Base-by-base conservation (phyloP, 305 asterid genomes). In the Fraxinus ornus region DNA sequence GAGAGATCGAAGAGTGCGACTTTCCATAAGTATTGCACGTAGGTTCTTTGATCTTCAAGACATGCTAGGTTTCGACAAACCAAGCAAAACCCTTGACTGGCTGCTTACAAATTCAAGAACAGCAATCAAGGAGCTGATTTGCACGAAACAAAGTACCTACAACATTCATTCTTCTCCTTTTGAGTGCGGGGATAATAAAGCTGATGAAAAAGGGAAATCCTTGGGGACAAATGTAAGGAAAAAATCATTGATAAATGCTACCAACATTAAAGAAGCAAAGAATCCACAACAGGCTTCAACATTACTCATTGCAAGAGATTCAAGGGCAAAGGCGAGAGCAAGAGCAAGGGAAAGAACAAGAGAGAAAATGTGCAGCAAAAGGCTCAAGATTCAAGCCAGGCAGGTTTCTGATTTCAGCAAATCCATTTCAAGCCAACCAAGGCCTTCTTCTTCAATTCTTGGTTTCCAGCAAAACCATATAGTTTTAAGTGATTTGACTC, bases 21-120 rank as follows among this genome's bases (percentile, higher is more conserved):
- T 94, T 17, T 94, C 97, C n/a, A 92, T 93, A 12, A 93, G 87
- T 85, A 88, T 93, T 81, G 97, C 97, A 0, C 83, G 93, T 1
- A 90, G 88, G 90, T 94, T 94, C 89, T 94, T 94, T 77, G 97
- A 93, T 76, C 95, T 94, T 60, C 98, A 94, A 87, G 97, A 93
- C 74, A 85, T 87, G 82, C 87, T 94, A 62, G 97, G 96, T 72
- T 92, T 86, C 36, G 97, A 92, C 83, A 94, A 92, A 84, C 94
- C 97, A 2, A 94, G 98, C 91, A 91, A 91, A 84, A 94, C 98
- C 84, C 92, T 94, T 2, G 97, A 91, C 73, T 94, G 98, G 98
- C 86, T 94, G 19, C 89, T 94, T 21, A 90, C 89, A 15, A 91
- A 92, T 28, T 93, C 97, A 0, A 89, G 82, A 60, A 73, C 90